Base-by-base conservation (phyloP, 495 filamentous ascomycete genomes). In the Parathielavia appendiculata region DNA sequence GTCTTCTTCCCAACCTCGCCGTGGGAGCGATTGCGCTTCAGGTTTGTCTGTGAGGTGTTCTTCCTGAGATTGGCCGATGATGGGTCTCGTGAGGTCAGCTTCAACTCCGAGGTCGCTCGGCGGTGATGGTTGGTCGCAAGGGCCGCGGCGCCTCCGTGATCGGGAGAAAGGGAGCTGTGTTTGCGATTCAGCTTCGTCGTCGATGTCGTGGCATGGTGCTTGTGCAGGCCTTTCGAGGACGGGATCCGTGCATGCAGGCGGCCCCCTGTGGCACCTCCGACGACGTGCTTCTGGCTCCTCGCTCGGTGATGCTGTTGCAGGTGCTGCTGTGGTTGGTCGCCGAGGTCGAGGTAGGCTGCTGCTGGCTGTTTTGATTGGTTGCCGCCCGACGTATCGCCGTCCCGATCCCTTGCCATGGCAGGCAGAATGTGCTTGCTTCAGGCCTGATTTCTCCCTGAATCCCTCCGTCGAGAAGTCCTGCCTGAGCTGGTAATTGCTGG, bases 1-100 rank as follows among this genome's bases (percentile, higher is more conserved):
- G 68, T 67, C 46, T 73, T 70, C 64, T 79, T 81, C 58, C 65
- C 70, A 54, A 81, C 70, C 45, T 75, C 75, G 66, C 64, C 72
- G 44, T 77, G 75, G 5, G 79, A 81, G 20, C 71, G 73, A 56
- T 78, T 79, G 62, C 73, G 76, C 70, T 76, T 76, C 14, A 79
- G 63, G 51, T 66, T 75, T 30, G 71, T 67, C 9, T 76, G 70
- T 16, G 76, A 77, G 44, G 66, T 44, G 63, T 80, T 79, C 63
- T 79, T 77, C 60, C 71, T 75, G 23, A 78, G 66, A 53, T 66
- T 71, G 44, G 75, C 65, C 20, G 69, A 41, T 8, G 72, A 70
- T 16, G 67, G 48, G 35, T 73, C 71, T 51, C 59, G 56, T 16
- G 66, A 45, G 2, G 26, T 30, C 43, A 77, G 68, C 62, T 70